These are phyloP conservation scores for Actinomortierella ambigua DNA, from an alignment of 371 early-diverging fungal genomes.

Conservation along the genomic window DNA sequence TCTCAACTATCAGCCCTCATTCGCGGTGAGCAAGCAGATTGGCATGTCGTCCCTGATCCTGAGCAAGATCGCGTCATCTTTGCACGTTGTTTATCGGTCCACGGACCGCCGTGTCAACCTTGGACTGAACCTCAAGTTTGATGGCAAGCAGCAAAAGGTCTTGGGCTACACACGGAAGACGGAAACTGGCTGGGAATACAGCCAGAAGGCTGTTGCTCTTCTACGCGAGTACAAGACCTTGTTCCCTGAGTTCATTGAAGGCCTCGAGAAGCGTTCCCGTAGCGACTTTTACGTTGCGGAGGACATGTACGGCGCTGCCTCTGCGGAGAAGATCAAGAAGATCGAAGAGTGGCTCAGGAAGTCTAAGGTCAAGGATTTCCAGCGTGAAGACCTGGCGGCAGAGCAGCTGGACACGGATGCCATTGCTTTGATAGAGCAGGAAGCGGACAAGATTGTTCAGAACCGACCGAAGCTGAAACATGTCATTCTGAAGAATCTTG, in stretches of 20 bases:
- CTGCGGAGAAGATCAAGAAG: conserved; percentile 50
- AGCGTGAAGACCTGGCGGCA: conserved; percentile 69
- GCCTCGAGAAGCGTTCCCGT: conserved; percentile 52
- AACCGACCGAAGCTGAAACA: conserved; percentile 50
- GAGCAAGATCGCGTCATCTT: conserved; percentile 82
- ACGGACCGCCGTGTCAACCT: conserved; percentile 69
- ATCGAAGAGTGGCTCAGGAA: conserved; percentile 75
- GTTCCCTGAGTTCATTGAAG: conserved; percentile 76
- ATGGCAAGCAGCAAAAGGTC: conserved; percentile 82
- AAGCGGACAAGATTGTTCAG: conserved; percentile 51
- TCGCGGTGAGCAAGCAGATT: conserved; percentile 65
- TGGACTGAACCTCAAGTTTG: conserved; percentile 92
- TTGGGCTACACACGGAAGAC: conserved; percentile 84
- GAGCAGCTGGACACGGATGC: conserved; percentile 67
- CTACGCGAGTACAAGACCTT: conserved; percentile 70
- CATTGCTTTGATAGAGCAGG: conserved; percentile 62
- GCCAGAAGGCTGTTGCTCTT: conserved; percentile 74
- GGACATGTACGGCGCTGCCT: conserved; percentile 58
- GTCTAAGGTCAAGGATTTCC: conserved; percentile 65
- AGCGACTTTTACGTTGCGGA: conserved; percentile 56
- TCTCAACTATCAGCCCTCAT: conserved; percentile 67
- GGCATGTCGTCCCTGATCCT: conserved; percentile 67
- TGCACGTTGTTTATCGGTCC: conserved; percentile 66
- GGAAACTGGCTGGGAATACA: conserved; percentile 85
- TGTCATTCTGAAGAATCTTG: conserved; percentile 60